Evolutionary conservation across 139 green algal genomes (phyloP), one percentile per base, ranked within the genome.

Genomic region (Gonium pectorale): DNA sequence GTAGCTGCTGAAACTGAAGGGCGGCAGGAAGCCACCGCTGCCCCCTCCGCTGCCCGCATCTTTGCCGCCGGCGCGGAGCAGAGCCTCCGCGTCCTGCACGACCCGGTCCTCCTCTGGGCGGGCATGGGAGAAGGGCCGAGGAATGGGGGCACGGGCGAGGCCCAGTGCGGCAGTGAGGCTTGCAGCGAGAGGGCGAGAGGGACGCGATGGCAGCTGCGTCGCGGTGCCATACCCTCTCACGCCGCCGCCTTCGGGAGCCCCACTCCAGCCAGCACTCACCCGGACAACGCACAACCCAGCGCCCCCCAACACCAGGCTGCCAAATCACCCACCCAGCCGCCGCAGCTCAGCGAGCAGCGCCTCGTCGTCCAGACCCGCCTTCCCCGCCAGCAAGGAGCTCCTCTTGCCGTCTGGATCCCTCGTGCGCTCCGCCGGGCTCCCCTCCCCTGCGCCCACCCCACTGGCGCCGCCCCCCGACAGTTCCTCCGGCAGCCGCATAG

Each of bases 1-100:
- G 63, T 85, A 85, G 79, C 46, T 59, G 49, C 41, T 75, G 79
- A 84, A 84, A 62, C 38, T 63, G 43, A 75, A 84, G 62, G 78
- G 43, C 22, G 78, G 78, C 44, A 84, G 60, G 31, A 51, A 68
- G 62, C 62, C 62, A 44, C 4, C 64, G 21, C n/a, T 35, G 26
- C 35, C 49, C 2, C 0, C 46, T 35, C n/a, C n/a, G 35, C 17
- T 64, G 79, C 46, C 49, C 4, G 15, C 44, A 46, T 13, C 2
- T 15, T 21, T 6, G 44, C 64, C 46, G n/a, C 29, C 74, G 59
- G 74, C 29, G 4, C 19, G 9, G 29, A 82, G 9, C 4, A 82
- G 41, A 4, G 74, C 74, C 41, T 82, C 74, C 19, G 74, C 74
- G 29, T 82, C 74, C 5, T n/a, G 4, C 0, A 81, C n/a, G 1